Evolutionary conservation across 352 stramenopile genomes (phyloP), one percentile per base, ranked within the genome.

Genomic region (Globisporangium cederbergense): DNA sequence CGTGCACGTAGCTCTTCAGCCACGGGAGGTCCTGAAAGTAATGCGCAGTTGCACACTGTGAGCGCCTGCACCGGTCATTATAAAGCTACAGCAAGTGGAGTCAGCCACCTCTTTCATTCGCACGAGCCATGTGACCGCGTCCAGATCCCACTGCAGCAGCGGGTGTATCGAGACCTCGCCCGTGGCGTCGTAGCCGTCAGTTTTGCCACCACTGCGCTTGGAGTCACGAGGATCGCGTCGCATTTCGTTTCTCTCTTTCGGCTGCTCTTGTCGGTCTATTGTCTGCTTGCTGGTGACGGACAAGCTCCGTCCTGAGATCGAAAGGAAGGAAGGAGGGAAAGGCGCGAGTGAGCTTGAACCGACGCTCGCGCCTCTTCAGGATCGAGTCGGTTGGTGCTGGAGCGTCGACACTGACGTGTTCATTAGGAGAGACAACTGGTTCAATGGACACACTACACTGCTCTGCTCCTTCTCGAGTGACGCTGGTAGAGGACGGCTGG

Each of bases 91-190:
- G 32, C 32, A 36, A 36, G 32, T 8, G 32, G 22, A 45, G n/a
- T 13, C 10, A 54, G 1, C n/a, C 25, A 86, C 81, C 70, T 85
- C 66, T 69, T 75, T 78, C 46, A 68, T 60, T 14, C 58, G 61
- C 40, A 76, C 69, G 25, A 86, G 14, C 73, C 75, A 83, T 0
- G 46, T 16, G 36, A 91, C 64, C 9, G 64, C 61, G 5, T 62
- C 58, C 43, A 91, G 65, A 30, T 91, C 82, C 67, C 75, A 88
- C 70, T 89, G 75, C 20, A 91, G 51, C 51, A 88, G 46, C 18
- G 77, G 79, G 52, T 83, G 79, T 43, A 89, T 61, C 30, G 22
- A 16, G 2, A 16, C 20, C 20, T 36, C 25, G 2, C 4, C 36
- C 36, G 6, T 28, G 22, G 6, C 49, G 49, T 32, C 20, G 20